Percentiles rank a stretch among this genome's conserved stretches.
Evolutionary conservation across 148 eudicot genomes (phyloP).

Genomic region (Spergularia marina): DNA sequence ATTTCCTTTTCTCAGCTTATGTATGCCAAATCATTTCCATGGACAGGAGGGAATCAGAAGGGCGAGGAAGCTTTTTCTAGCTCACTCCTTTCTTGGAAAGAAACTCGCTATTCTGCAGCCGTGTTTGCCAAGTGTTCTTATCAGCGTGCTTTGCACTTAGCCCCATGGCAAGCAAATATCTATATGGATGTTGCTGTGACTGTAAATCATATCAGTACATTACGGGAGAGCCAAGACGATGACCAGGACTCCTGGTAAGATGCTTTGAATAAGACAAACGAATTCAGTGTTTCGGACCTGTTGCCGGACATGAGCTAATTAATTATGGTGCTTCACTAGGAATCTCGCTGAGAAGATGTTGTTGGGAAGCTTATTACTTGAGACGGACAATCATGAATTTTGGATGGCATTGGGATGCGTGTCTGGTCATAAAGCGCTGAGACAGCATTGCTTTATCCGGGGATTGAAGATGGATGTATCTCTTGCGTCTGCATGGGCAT

Average conservation of each 20-base stretch:
- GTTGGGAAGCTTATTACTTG: conserved; percentile 83
- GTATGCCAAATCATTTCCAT: conserved; percentile 85
- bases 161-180: conserved; percentile 90
- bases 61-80: conserved; percentile 49
- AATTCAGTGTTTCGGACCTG: not conserved
- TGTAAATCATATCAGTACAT: conserved; percentile 46
- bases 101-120: conserved; percentile 56
- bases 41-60: conserved; percentile 50
- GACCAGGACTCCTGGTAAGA: conserved; percentile 53
- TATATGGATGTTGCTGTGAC: conserved; percentile 82
- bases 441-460: conserved; percentile 85
- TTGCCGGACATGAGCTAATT: not conserved
- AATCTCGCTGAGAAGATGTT: conserved; percentile 84
- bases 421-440: conserved; percentile 56
- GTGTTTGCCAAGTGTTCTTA: conserved; percentile 60
- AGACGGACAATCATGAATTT: conserved; percentile 74
- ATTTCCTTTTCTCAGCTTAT: conserved; percentile 55
- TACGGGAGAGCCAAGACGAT: conserved; percentile 37
- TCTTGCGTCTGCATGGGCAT: conserved; percentile 97
- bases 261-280: not conserved
- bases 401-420: conserved; percentile 90
- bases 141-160: conserved; percentile 90
- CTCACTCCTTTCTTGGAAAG: conserved; percentile 69
- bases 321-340: conserved; percentile 45
- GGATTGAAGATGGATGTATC: conserved; percentile 88